Conservation (phyloP, 306 rosid species). For the cucumber (Cucumis sativus) region Cucumber_9930_V3 NC_026660.2:6033001-6033500, state of each 20-base stretch:
- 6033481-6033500: background rate
- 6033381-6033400: background rate
- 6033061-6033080: background rate
- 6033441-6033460: background rate
- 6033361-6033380: background rate
- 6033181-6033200: conserved; percentile 56
- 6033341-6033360: background rate
- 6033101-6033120: background rate
- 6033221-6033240: conserved; percentile 87
- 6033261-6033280: conserved; percentile 89
- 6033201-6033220: conserved; percentile 95
- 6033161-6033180: background rate
- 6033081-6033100: background rate
- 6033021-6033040: background rate
- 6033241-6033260: conserved; percentile 85
- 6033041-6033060: background rate
- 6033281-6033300: conserved; percentile 73
- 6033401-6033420: no score
- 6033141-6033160: background rate
- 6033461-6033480: no score
- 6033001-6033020: background rate
- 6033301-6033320: conserved; percentile 7
- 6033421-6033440: background rate
- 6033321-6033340: background rate
- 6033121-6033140: background rate